Percentiles rank a stretch among this genome's conserved stretches.
These are phyloP conservation scores for Theobroma grandiflorum DNA, from an alignment of 441 rosid genomes.

Conservation along the genomic window DNA sequence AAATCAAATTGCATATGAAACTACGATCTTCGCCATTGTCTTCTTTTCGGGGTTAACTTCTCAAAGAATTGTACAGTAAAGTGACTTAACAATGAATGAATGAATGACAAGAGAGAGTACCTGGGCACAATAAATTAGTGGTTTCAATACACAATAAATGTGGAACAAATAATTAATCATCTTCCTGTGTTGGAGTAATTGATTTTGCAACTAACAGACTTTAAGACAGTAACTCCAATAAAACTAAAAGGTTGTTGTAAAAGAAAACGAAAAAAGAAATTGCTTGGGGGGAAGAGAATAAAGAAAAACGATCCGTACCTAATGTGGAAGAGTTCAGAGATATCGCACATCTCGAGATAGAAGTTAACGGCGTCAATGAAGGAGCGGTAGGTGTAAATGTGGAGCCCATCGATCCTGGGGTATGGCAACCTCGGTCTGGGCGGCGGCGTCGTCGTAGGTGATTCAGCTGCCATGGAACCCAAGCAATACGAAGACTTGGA, in stretches of 20 bases:
- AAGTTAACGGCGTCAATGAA: slow-evolving; percentile 62
- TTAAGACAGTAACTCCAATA: background rate
- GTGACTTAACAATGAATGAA: background rate
- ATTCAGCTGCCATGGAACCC: background rate
- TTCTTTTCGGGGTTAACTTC: too few relatives aligned
- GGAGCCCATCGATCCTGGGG: slow-evolving; percentile 66
- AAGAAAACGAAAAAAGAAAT: background rate
- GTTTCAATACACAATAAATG: background rate
- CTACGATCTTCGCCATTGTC: too few relatives aligned
- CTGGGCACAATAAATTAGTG: background rate
- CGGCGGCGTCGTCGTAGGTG: slow-evolving; percentile 32
- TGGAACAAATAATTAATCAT: background rate
- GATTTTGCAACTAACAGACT: slow-evolving; percentile 1
- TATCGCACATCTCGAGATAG: slow-evolving; percentile 48
- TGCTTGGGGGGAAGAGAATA: background rate
- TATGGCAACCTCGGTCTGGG: slow-evolving; percentile 52
- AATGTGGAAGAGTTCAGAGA: slow-evolving; percentile 58
- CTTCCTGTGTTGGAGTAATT: background rate
- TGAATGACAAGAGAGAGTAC: background rate
- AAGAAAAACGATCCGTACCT: slow-evolving; percentile 33
- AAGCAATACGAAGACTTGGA: slow-evolving; percentile 23
- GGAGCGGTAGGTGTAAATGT: slow-evolving; percentile 54
- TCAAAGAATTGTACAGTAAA: background rate
- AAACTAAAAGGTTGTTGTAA: background rate
- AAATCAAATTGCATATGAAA: background rate